Percentiles rank a stretch among this genome's conserved stretches.
These are phyloP conservation scores for Lecanicillium sp. DNA, from an alignment of 2,329 filamentous ascomycete genomes.

Conservation along the genomic window DNA sequence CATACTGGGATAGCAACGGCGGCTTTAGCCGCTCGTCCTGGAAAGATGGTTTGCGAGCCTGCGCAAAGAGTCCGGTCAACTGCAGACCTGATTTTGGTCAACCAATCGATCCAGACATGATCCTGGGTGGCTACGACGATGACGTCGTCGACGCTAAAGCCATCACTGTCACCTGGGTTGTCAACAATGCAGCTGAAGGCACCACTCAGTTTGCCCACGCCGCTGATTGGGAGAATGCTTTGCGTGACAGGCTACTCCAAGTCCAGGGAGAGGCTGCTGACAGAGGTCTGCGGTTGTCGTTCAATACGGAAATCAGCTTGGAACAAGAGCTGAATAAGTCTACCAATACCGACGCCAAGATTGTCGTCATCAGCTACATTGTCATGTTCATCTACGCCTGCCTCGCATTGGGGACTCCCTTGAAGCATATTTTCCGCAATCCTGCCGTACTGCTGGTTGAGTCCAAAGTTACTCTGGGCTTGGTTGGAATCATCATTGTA, in stretches of 20 bases:
- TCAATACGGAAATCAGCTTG: constrained; percentile 90
- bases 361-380: constrained; percentile 91
- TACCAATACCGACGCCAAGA: constrained; percentile 96
- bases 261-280: constrained; percentile 72
- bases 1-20: constrained; percentile 68
- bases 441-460: constrained; percentile 82
- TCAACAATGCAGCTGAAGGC: constrained; percentile 76
- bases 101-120: constrained; percentile 75
- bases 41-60: constrained; percentile 63
- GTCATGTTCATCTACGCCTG: constrained; percentile 99
- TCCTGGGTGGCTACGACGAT: constrained; percentile 72
- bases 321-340: constrained; percentile 97
- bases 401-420: constrained; percentile 78
- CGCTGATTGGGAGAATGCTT: constrained; percentile 80
- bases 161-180: constrained; percentile 88
- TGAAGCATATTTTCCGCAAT: constrained; percentile 71
- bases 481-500: constrained; percentile 90
- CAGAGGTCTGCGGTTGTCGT: constrained; percentile 79
- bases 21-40: constrained; percentile 44
- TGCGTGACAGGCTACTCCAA: constrained; percentile 67
- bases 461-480: constrained; percentile 93
- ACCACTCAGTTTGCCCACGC: constrained; percentile 62
- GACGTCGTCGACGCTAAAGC: constrained; percentile 68
- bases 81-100: constrained; percentile 87
- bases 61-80: constrained; percentile 69